Base-by-base conservation (phyloP, 2,329 filamentous ascomycete species). In the Venturia asperata region DNA sequence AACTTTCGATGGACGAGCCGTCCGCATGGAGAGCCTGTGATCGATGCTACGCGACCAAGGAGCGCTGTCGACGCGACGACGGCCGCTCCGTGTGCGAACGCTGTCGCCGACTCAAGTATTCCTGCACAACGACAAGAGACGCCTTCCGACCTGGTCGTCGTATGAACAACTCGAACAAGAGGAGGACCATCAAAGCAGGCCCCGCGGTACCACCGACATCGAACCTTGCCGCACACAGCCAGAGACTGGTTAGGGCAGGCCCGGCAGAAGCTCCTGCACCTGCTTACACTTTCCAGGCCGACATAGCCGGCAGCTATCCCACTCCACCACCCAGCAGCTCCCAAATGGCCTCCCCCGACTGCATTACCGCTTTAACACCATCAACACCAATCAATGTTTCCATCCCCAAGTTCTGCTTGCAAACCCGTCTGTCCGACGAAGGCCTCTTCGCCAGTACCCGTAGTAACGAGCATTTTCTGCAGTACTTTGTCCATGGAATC, bases 401-500 rank as follows among this genome's bases (percentile, higher is more conserved):
- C 30, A 58, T 37, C 5, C 30, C 52, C 11, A 13, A 11, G 13
- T 58, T 27, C 15, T n/a, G 37, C 52, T 37, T 58, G 17, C 39
- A 43, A 43, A 19, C 41, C n/a, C 60, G 60, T n/a, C 60, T 43
- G 13, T 62, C 60, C 17, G 60, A 62, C n/a, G 60, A 62, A 13
- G 17, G 11, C 39, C 60, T 62, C 19, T 42, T n/a, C 39, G 41
- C 39, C 21, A 43, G 41, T 37, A 62, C 43, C 13, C 34, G 37
- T 1, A 62, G 60, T 13, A 62, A 27, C n/a, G 60, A 62, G 24
- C 30, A 24, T 1, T 62, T 62, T 9, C n/a, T 62, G 27, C 21
- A 47, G 17, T 62, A 62, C 60, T 62, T 62, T n/a, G 60, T 62
- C 6, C 60, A 43, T 21, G 60, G 60, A 13, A 30, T 47, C 24